Conservation (phyloP, 768 basidiomycete species). For the Pulveroboletus sp. region DNA sequence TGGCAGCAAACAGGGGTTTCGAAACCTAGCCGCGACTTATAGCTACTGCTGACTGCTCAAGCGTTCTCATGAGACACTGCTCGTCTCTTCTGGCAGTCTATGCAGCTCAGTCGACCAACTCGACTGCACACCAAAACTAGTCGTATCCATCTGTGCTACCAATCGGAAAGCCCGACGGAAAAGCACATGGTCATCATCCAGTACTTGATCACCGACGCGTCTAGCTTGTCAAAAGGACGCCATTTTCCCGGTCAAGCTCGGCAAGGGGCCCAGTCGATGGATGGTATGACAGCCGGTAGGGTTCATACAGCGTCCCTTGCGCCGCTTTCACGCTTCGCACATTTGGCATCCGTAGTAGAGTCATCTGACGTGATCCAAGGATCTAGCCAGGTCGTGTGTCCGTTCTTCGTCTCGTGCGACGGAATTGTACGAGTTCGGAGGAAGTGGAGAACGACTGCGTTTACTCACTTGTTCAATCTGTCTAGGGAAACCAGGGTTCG, state of each 20-base stretch:
- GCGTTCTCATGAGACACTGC: too few species aligned
- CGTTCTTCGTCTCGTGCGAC: background rate
- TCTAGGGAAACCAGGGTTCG: too few species aligned
- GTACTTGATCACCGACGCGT: background rate
- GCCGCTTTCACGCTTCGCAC: background rate
- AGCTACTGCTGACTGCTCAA: too few species aligned
- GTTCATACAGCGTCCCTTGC: constrained; percentile 3
- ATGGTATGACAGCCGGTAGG: background rate
- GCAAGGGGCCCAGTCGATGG: constrained; percentile 8
- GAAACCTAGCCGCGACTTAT: too few species aligned
- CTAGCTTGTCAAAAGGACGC: constrained; percentile 1
- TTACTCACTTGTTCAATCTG: too few species aligned
- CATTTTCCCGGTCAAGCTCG: constrained; percentile 2
- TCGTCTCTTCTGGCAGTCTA: too few species aligned
- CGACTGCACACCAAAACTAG: constrained; percentile 1
- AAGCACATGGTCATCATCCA: background rate
- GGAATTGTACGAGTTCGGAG: too few species aligned
- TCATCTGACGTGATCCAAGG: background rate
- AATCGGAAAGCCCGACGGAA: background rate
- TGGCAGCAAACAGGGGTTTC: too few species aligned
- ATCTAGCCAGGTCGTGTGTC: background rate
- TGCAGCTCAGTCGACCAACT: too few species aligned
- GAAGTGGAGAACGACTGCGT: too few species aligned
- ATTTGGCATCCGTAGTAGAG: too few species aligned
- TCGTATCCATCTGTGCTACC: constrained; percentile 9